Conservation (phyloP, 371 early-diverging fungal species). For the Phascolomyces articulosus region DNA sequence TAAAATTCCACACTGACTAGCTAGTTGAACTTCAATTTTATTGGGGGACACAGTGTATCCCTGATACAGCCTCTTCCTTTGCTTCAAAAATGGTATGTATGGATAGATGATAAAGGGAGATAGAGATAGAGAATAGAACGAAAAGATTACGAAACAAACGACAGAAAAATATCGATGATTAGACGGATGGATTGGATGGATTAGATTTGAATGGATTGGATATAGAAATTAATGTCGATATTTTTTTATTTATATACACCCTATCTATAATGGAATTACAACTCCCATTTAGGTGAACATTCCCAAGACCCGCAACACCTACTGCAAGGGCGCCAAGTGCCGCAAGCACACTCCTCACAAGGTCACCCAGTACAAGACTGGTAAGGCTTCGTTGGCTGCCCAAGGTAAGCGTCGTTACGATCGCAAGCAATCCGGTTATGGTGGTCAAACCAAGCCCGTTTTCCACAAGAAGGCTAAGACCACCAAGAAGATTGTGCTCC, state of each 20-base stretch:
- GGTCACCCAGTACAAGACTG: constrained; percentile 99
- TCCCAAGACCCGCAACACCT: constrained; percentile 97
- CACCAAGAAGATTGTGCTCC: constrained; percentile 99
- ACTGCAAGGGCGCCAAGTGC: constrained; percentile 97
- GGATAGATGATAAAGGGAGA: constrained; percentile 23
- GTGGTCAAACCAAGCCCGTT: constrained; percentile 99
- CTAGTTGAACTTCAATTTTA: neutral
- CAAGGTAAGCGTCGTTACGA: constrained; percentile 83
- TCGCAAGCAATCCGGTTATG: constrained; percentile 93
- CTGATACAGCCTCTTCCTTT: constrained; percentile 5
- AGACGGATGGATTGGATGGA: constrained; percentile 12
- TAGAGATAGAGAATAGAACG: neutral
- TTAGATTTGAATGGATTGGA: constrained; percentile 16
- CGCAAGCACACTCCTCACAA: constrained; percentile 98
- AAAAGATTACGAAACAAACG: constrained; percentile 1
- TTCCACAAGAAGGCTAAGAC: constrained; percentile 97
- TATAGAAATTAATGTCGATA: no score
- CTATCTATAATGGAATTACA: neutral
- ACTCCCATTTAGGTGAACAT: constrained; percentile 96
- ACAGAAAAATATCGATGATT: neutral
- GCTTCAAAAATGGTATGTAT: constrained; percentile 13
- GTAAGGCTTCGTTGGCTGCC: constrained; percentile 97
- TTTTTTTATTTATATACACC: neutral
- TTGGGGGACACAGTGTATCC: neutral
- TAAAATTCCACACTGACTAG: neutral